Evolutionary conservation across 139 green algal species (phyloP).

Genomic region (Zygnema cylindricum): DNA sequence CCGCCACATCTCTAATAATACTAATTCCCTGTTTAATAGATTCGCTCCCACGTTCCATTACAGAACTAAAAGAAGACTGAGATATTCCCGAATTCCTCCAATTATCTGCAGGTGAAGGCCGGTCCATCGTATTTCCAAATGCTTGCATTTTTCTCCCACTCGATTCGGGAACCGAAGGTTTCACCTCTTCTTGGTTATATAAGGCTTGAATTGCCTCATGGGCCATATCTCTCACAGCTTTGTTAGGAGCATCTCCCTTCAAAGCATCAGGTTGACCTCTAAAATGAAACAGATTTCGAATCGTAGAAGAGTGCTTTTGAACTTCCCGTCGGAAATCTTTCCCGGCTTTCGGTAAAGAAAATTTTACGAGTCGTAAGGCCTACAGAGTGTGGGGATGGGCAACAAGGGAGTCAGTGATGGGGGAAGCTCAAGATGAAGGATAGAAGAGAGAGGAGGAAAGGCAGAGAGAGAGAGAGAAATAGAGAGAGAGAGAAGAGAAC

Average conservation of each 20-base stretch:
- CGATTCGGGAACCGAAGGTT: background rate
- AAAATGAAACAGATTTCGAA: conserved; percentile 56
- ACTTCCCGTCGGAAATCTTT: conserved; percentile 48
- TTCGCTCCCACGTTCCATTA: background rate
- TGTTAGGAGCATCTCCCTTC: conserved; percentile 58
- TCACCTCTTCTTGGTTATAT: conserved; percentile 29
- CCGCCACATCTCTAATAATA: background rate
- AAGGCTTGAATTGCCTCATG: conserved; percentile 50
- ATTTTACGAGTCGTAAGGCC: background rate
- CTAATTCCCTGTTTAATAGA: background rate
- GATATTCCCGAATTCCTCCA: conserved; percentile 9
- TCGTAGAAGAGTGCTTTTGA: conserved; percentile 43
- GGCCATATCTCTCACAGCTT: conserved; percentile 54
- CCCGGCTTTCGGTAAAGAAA: conserved; percentile 15
- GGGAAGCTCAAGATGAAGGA: background rate
- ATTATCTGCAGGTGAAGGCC: conserved; percentile 4
- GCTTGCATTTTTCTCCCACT: conserved; percentile 15
- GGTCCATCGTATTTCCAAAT: conserved; percentile 32
- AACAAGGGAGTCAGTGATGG: background rate
- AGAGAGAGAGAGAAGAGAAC: too few species aligned
- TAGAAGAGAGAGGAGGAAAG: background rate
- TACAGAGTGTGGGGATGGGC: background rate
- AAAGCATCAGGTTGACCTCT: conserved; percentile 56
- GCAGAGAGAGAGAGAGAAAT: background rate
- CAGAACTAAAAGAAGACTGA: background rate